Evolutionary conservation across 805 yeast species (phyloP).

Genomic region (Zygotorulaspora chibaensis): DNA sequence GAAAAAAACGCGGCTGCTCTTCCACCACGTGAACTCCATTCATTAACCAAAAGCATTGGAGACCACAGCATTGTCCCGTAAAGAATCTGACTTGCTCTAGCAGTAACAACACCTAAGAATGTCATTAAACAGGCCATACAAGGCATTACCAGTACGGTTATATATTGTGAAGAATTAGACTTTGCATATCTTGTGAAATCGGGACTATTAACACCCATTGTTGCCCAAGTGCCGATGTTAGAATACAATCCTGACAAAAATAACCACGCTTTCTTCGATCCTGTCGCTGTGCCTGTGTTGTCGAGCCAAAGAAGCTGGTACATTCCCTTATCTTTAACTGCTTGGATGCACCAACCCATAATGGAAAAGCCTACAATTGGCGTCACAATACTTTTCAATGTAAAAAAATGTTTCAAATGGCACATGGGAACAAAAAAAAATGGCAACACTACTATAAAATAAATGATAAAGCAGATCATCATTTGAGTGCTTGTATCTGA

Average conservation of each 20-base stretch:
- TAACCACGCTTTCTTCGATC: conserved; percentile 28
- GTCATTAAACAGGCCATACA: conserved; percentile 28
- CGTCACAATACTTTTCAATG: conserved; percentile 32
- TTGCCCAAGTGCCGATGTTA: conserved; percentile 37
- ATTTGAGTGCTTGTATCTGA: conserved; percentile 28
- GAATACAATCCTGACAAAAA: conserved; percentile 28
- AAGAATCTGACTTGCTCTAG: conserved; percentile 32
- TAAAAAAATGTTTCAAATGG: conserved; percentile 36
- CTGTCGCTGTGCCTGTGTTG: conserved; percentile 8
- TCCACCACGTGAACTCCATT: conserved; percentile 39
- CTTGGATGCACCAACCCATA: conserved; percentile 33
- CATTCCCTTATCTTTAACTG: conserved; percentile 26
- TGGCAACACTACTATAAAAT: conserved; percentile 34
- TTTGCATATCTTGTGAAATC: conserved; percentile 40
- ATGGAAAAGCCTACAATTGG: conserved; percentile 34
- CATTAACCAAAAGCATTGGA: conserved; percentile 33
- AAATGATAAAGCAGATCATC: conserved; percentile 35
- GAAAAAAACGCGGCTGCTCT: conserved; percentile 63
- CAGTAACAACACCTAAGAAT: conserved; percentile 34
- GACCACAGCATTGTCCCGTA: conserved; percentile 35
- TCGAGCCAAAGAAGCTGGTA: conserved; percentile 12
- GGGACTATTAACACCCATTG: conserved; percentile 37
- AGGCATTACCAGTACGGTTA: conserved; percentile 31
- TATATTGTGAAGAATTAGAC: conserved; percentile 30
- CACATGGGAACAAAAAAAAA: conserved; percentile 34